Conservation (phyloP, 768 basidiomycete species). For the Amanita polypyramis region DNA sequence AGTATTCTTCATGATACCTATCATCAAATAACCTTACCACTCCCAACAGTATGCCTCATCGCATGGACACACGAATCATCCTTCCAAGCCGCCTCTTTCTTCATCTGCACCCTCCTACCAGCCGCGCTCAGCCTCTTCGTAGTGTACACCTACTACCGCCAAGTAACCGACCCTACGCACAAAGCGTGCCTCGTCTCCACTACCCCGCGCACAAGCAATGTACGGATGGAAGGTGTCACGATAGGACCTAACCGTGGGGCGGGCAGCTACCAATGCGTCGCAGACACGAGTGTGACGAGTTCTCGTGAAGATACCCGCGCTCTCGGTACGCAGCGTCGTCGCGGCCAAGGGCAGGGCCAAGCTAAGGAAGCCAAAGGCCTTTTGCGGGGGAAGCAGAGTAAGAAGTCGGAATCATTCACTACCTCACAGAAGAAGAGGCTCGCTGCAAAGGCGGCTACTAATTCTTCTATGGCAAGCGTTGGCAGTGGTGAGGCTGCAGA, state of each 20-base stretch:
- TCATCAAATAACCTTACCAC: neutral
- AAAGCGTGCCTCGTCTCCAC: conserved; percentile 19
- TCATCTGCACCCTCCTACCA: conserved; percentile 28
- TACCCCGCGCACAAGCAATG: conserved; percentile 7
- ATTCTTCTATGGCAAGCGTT: too few species aligned
- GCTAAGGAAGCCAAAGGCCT: conserved; percentile 3
- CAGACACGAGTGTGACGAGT: neutral
- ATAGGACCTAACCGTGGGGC: neutral
- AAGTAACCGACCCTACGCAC: conserved; percentile 27
- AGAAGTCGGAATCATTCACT: conserved; percentile 1
- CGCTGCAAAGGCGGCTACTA: neutral
- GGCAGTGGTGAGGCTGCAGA: conserved; percentile 3
- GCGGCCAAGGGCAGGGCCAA: neutral
- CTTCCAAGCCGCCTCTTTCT: conserved; percentile 26
- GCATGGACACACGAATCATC: conserved; percentile 28
- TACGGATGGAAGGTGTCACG: conserved; percentile 8
- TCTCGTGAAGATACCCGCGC: neutral
- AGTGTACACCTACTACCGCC: conserved; percentile 29
- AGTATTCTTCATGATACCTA: conserved; percentile 8
- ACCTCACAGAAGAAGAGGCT: neutral
- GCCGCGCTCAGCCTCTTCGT: conserved; percentile 24
- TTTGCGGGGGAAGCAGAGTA: neutral
- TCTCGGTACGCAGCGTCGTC: neutral
- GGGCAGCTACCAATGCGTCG: neutral
- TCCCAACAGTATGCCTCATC: conserved; percentile 24